Conservation (phyloP, 2,329 filamentous ascomycete genomes). For the Paraconiothyrium sp. region DNA sequence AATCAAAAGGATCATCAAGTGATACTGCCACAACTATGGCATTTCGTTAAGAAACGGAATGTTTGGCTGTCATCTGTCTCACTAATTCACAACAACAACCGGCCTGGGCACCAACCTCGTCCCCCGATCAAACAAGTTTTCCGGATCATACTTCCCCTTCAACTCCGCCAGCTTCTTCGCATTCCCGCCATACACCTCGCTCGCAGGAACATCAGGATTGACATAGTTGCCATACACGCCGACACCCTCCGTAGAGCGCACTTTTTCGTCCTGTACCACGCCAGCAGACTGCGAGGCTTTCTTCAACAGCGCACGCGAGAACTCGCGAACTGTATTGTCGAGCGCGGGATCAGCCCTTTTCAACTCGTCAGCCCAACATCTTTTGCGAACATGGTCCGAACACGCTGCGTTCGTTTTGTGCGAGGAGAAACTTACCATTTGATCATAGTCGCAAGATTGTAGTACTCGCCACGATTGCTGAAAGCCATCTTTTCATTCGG, state of each 20-base stretch:
- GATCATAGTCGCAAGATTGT: constrained; percentile 43
- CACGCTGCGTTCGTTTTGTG: too few species aligned
- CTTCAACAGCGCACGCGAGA: constrained; percentile 37
- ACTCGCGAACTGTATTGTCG: constrained; percentile 36
- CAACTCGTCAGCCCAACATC: background rate
- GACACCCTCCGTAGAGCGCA: constrained; percentile 31
- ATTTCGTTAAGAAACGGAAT: too few species aligned
- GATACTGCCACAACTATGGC: too few species aligned
- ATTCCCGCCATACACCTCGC: constrained; percentile 45
- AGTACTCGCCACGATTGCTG: constrained; percentile 44
- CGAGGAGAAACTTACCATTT: constrained; percentile 37
- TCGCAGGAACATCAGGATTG: constrained; percentile 35
- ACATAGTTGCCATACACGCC: constrained; percentile 46
- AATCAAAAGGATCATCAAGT: too few species aligned
- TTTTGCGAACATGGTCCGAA: too few species aligned
- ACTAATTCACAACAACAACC: constrained; percentile 20
- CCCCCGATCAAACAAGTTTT: constrained; percentile 43
- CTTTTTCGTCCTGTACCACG: constrained; percentile 27
- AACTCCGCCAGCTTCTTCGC: constrained; percentile 42
- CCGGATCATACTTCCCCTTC: constrained; percentile 48
- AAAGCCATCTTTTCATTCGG: constrained; percentile 37
- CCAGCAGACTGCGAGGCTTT: constrained; percentile 34
- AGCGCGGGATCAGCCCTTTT: constrained; percentile 37
- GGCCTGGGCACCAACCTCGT: constrained; percentile 29
- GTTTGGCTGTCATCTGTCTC: too few species aligned